Evolutionary conservation across 2,329 filamentous ascomycete genomes (phyloP).

Genomic region (Endocalyx cinctus): DNA sequence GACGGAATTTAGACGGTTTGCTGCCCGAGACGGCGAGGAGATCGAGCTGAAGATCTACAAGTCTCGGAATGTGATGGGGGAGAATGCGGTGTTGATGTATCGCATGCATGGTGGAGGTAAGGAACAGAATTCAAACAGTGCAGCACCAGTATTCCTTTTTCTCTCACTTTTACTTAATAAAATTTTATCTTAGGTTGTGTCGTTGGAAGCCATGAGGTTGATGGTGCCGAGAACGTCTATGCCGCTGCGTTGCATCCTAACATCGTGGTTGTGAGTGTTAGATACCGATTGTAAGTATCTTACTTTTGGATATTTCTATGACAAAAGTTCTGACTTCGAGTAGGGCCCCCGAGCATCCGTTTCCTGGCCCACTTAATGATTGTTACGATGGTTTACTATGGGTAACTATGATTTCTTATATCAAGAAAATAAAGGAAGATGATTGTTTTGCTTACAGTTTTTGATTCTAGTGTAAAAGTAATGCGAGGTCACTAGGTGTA

Average conservation of each 20-base stretch:
- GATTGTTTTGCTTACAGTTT: too few relatives aligned
- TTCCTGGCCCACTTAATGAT: slow-evolving; percentile 45
- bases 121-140: too few relatives aligned
- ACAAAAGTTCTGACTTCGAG: slow-evolving; percentile 15
- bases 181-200: not conserved
- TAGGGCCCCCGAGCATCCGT: slow-evolving; percentile 47
- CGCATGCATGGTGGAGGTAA: slow-evolving; percentile 33
- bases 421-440: too few relatives aligned
- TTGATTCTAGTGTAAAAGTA: too few relatives aligned
- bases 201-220: slow-evolving; percentile 29
- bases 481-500: slow-evolving; percentile 9
- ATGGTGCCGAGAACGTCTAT: slow-evolving; percentile 31
- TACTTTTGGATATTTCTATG: not conserved
- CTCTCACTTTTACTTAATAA: not conserved
- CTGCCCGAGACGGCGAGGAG: slow-evolving; percentile 27
- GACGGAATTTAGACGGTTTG: slow-evolving; percentile 23
- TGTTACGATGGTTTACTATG: slow-evolving; percentile 43
- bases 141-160: too few relatives aligned
- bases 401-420: too few relatives aligned
- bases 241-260: slow-evolving; percentile 26
- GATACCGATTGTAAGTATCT: slow-evolving; percentile 30
- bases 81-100: slow-evolving; percentile 25
- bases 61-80: slow-evolving; percentile 15
- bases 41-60: slow-evolving; percentile 33
- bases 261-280: slow-evolving; percentile 33